Percentiles rank a stretch among this genome's conserved stretches.
Conservation (phyloP, 805 yeast genomes). For the Teunomyces panamensis region DNA sequence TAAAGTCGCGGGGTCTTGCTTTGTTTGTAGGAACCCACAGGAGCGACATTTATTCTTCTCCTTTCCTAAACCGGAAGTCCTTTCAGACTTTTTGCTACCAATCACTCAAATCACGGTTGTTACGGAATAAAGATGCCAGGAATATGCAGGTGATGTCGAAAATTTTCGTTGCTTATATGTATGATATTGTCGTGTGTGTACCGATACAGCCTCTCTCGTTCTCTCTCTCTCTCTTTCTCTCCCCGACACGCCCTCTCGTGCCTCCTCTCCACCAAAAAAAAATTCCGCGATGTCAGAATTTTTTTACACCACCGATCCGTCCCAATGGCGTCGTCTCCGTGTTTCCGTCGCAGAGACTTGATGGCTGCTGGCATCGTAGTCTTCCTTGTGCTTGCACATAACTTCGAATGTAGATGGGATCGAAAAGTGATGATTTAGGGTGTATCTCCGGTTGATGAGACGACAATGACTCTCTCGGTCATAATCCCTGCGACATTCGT, state of each 20-base stretch:
- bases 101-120: neutral
- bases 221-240: too few species aligned
- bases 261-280: neutral
- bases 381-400: constrained; percentile 9
- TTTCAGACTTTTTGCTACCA: neutral
- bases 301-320: constrained; percentile 7
- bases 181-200: too few species aligned
- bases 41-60: neutral
- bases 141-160: too few species aligned
- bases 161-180: too few species aligned
- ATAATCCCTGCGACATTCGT: constrained; percentile 23
- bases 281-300: neutral
- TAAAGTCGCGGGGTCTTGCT: neutral
- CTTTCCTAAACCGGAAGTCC: neutral
- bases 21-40: neutral
- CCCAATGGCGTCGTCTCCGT: constrained; percentile 15
- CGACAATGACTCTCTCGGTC: constrained; percentile 29
- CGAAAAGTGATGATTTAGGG: constrained; percentile 16
- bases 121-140: neutral
- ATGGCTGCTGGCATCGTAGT: constrained; percentile 9
- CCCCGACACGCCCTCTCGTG: neutral
- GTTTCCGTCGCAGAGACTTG: constrained; percentile 11
- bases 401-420: constrained; percentile 8
- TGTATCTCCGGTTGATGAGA: constrained; percentile 33
- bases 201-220: too few species aligned